Evolutionary conservation across 371 early-diverging fungal species (phyloP).

Genomic region (Gilbertella persicaria): DNA sequence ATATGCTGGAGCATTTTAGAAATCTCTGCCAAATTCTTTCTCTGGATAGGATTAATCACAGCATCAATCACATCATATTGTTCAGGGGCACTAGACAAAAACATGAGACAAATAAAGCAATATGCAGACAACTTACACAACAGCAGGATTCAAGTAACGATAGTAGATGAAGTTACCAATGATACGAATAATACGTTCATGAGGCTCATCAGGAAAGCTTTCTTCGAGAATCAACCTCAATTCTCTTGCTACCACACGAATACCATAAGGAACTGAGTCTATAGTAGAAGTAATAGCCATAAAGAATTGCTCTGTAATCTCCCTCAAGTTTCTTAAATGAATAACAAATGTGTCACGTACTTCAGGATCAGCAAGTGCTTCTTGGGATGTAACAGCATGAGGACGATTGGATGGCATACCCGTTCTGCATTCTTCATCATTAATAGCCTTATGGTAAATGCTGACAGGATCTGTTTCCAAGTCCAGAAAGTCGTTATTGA

Average conservation of each 20-base stretch:
- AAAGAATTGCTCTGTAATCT: conserved; percentile 81
- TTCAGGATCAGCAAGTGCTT: conserved; percentile 86
- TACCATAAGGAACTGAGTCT: conserved; percentile 91
- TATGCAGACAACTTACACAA: conserved; percentile 66
- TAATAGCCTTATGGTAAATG: conserved; percentile 86
- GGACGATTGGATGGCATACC: conserved; percentile 80
- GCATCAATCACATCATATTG: conserved; percentile 93
- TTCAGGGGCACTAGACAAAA: conserved; percentile 83
- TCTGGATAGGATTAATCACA: conserved; percentile 81
- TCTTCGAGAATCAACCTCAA: conserved; percentile 74
- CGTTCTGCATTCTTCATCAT: conserved; percentile 88
- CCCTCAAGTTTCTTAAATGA: conserved; percentile 75
- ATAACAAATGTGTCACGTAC: conserved; percentile 77
- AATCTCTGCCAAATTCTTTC: conserved; percentile 95
- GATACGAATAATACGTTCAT: conserved; percentile 78
- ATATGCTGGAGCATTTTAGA: conserved; percentile 93
- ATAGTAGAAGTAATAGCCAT: conserved; percentile 77
- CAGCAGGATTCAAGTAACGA: conserved; percentile 97
- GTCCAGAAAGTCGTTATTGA: conserved; percentile 77
- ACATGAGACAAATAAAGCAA: not conserved
- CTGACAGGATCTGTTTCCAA: conserved; percentile 91
- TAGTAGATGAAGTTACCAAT: conserved; percentile 96
- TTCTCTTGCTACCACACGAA: conserved; percentile 93
- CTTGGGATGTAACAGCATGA: conserved; percentile 78
- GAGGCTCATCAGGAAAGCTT: conserved; percentile 81